Base-by-base conservation (phyloP, 2,329 filamentous ascomycete genomes). In the Zasmidium citrigriseum region DNA sequence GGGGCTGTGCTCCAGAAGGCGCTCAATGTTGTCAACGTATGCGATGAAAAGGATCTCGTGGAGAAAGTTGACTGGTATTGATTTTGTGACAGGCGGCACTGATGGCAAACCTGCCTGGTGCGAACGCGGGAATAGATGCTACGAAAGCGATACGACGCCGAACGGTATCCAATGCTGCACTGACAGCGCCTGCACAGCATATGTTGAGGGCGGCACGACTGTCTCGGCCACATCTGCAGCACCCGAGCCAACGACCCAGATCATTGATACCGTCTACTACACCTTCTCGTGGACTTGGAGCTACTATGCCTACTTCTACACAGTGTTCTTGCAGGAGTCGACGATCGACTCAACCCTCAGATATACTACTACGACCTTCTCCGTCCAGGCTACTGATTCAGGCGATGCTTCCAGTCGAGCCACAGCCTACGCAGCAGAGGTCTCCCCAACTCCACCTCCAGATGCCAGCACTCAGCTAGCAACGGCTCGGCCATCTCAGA, bases 241-340 rank as follows among this genome's bases (percentile, higher is more conserved):
- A 16, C 49, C 49, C 9, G 21, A 16, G 12, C 7, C 49, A 18
- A 52, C 49, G n/a, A 52, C 49, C n/a, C 25, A 24, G 14, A 16
- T 22, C 3, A 18, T 38, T 12, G 24, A 16, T 12, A 52, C 49
- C 11, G 49, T 44, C 49, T 52, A 52, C 49, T 52, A 52, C 25
- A 52, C 24, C 21, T 52, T 52, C 29, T 22, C 29, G 2, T 52
- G 21, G 4, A 52, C 49, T 10, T 52, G 49, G 49, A 22, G 25
- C 29, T 52, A 52, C 49, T 52, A 52, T 29, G 18, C 18, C 25
- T 52, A 52, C 49, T 52, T 52, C 49, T 52, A 22, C 29, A 41
- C 49, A 11, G 41, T 52, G 14, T 52, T 38, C 23, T 29, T 38
- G 34, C 29, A 52, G 20, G 29, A 10, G 11, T 52, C 49, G n/a